A percentile compares a stretch with the other conserved stretches of the same genome.
These are phyloP conservation scores for Xerocomus tenax DNA, from an alignment of 1,284 basidiomycete genomes.

Conservation along the genomic window DNA sequence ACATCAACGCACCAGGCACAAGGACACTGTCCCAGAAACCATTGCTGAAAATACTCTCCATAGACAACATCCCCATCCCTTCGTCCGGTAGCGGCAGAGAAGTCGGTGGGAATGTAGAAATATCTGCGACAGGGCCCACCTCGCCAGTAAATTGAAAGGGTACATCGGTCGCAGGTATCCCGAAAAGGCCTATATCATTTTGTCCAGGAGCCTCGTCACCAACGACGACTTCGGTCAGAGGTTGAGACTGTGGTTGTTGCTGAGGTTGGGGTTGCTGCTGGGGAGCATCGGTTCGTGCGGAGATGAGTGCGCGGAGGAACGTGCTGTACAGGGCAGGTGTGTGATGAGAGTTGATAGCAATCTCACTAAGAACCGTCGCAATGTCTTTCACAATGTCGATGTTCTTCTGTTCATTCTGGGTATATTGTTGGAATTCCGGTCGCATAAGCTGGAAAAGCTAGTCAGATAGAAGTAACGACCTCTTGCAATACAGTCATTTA, in stretches of 20 bases:
- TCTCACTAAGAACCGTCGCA: slow-evolving; percentile 67
- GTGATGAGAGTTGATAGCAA: slow-evolving; percentile 68
- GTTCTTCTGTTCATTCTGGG: slow-evolving; percentile 66
- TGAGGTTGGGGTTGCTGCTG: slow-evolving; percentile 16
- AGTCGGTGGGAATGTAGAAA: slow-evolving; percentile 73
- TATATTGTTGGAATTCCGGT: slow-evolving; percentile 70
- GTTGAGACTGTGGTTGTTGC: slow-evolving; percentile 14
- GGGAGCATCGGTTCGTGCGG: slow-evolving; percentile 45
- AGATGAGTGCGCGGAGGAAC: slow-evolving; percentile 74
- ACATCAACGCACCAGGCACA: slow-evolving; percentile 56
- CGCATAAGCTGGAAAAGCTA: slow-evolving; percentile 53
- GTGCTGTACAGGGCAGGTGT: slow-evolving; percentile 81
- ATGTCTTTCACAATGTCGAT: slow-evolving; percentile 71
- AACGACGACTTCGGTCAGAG: slow-evolving; percentile 19
- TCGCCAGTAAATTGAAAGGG: slow-evolving; percentile 65
- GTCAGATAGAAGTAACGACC: slow-evolving; percentile 8
- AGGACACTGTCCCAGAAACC: slow-evolving; percentile 80
- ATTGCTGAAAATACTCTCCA: slow-evolving; percentile 70
- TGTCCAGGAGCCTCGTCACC: slow-evolving; percentile 22
- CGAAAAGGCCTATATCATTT: slow-evolving; percentile 25
- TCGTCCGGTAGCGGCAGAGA: slow-evolving; percentile 50
- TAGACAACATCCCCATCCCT: slow-evolving; percentile 50
- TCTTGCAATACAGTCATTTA: slow-evolving; percentile 30
- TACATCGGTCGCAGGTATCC: slow-evolving; percentile 17
- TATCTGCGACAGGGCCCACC: slow-evolving; percentile 71